A percentile compares a stretch with the other conserved stretches of the same genome.
Conservation (phyloP, 306 rosid genomes). For the Morella rubra region DNA sequence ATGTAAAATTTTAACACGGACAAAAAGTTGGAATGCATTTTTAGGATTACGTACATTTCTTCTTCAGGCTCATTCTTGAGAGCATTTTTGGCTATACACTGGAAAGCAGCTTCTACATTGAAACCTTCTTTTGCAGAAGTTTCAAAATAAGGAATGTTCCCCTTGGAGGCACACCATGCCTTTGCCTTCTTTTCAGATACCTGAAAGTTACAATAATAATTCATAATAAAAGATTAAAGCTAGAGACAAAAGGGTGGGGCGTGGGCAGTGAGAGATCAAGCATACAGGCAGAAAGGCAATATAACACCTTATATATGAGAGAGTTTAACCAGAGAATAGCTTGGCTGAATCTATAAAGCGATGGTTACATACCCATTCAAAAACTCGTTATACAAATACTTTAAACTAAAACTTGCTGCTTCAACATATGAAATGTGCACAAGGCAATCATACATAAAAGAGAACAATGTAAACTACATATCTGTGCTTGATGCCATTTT, state of each 20-base stretch:
- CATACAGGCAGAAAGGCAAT: slow-evolving; percentile 20
- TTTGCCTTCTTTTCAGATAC: slow-evolving; percentile 65
- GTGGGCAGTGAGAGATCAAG: not conserved
- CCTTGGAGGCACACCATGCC: slow-evolving; percentile 72
- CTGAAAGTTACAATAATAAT: slow-evolving; percentile 22
- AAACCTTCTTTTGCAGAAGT: slow-evolving; percentile 67
- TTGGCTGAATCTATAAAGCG: no score
- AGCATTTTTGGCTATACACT: slow-evolving; percentile 57
- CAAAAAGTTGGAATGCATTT: not conserved
- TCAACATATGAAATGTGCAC: not conserved
- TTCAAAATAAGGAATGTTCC: slow-evolving; percentile 62
- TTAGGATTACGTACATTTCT: slow-evolving; percentile 44
- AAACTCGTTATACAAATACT: not conserved
- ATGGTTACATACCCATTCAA: no score
- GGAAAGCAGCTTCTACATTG: slow-evolving; percentile 62
- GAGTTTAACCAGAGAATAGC: no score
- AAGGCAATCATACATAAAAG: not conserved
- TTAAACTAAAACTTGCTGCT: not conserved
- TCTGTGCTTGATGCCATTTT: no score
- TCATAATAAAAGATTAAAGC: not conserved
- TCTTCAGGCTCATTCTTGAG: slow-evolving; percentile 67
- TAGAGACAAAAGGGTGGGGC: not conserved
- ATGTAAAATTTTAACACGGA: not conserved
- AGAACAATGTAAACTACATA: no score
- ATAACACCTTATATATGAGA: no score